Base-by-base conservation (phyloP, 495 filamentous ascomycete genomes). In the Aspergillus cristatus region DNA sequence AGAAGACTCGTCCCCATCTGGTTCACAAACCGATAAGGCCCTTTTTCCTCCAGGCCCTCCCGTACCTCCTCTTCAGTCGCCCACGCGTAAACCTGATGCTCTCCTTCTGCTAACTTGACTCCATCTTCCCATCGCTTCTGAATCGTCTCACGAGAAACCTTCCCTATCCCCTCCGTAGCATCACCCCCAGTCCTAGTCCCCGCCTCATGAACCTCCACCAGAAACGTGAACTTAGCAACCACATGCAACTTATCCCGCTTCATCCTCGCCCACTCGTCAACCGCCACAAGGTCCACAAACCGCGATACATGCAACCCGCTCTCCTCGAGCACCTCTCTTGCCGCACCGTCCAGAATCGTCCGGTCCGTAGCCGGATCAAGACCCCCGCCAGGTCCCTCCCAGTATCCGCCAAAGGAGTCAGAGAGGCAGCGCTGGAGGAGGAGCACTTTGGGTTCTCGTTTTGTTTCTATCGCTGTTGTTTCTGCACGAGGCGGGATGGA, bases 381-480 rank as follows among this genome's bases (percentile, higher is more conserved):
- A 3, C 78, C 78, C 20, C 20, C 20, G 1, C 78, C 75, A 1
- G 77, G 77, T 1, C 72, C 53, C 42, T 82, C 78, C 78, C 78
- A 79, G 40, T 47, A 50, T 11, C 62, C 54, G 0, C 66, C 63
- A 47, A 63, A 72, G 1, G 63, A 61, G 35, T 53, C 48, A 6
- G 72, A 63, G 26, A 43, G 25, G 14, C 68, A 50, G 26, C 74
- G 73, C 35, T 73, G 74, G 10, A 80, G 55, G 20, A 81, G 60
- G 15, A 81, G 63, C 32, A 75, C 51, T 7, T 57, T 54, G 16
- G 52, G 36, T 10, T 44, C 13, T 3, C 32, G 20, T 24, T 24
- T 24, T 24, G 20, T 8, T 24, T 4, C 8, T 24, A 4, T 8
- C 20, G 4, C 8, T 24, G 20, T 24, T 24, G 35, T 7, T 28